phyloP scores from a whole-genome alignment of 768 basidiomycete genomes.

The Suillus paluster region DNA sequence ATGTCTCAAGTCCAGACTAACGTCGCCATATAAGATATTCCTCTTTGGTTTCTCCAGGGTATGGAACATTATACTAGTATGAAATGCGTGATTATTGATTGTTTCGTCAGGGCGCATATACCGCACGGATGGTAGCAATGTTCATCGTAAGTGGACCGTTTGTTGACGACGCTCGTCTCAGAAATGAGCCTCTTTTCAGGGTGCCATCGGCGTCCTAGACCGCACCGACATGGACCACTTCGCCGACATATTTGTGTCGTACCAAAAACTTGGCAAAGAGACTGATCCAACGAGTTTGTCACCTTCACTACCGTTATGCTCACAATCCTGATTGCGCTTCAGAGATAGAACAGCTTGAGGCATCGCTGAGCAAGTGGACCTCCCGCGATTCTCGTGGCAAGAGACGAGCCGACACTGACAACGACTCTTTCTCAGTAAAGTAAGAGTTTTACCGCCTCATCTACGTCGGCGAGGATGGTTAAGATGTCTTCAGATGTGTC shows the following conservation, averaged over 20 bases:
- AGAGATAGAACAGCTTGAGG: conserved; percentile 46
- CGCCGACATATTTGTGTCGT: conserved; percentile 61
- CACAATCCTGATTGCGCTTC: background rate
- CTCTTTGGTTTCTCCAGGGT: conserved; percentile 81
- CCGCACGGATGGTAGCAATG: conserved; percentile 73
- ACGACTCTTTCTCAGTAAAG: conserved; percentile 64
- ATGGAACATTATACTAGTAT: conserved; percentile 18
- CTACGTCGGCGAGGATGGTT: background rate
- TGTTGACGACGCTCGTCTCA: conserved; percentile 9
- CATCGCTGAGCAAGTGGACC: conserved; percentile 58
- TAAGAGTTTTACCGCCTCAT: conserved; percentile 32
- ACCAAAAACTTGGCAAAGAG: conserved; percentile 64
- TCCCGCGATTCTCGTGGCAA: conserved; percentile 56
- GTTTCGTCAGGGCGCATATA: conserved; percentile 66
- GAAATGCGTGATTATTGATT: conserved; percentile 11
- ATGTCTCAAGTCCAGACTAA: conserved; percentile 14
- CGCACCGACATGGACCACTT: conserved; percentile 76
- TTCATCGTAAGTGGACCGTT: conserved; percentile 55
- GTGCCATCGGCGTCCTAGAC: conserved; percentile 72
- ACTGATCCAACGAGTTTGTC: conserved; percentile 48
- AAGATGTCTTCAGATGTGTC: conserved; percentile 50
- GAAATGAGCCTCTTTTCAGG: conserved; percentile 40
- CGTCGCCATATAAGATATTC: conserved; percentile 55
- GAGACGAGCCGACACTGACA: conserved; percentile 49
- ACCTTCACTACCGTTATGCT: background rate